Evolutionary conservation across 495 filamentous ascomycete species (phyloP).

Genomic region (Neurospora pannonica): DNA sequence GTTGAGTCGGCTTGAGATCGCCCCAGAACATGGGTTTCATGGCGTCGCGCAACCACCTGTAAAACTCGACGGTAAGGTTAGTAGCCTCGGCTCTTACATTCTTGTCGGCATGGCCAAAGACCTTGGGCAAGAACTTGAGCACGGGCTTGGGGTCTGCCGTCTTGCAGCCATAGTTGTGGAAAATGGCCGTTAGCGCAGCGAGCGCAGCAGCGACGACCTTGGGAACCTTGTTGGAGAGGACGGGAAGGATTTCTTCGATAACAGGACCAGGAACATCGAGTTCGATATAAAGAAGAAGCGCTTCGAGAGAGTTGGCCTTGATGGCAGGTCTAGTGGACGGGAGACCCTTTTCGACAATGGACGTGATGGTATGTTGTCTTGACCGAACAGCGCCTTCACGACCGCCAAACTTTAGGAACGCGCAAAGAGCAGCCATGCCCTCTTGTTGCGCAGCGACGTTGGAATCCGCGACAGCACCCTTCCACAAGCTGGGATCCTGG

Average conservation of each 20-base stretch:
- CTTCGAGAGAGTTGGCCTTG: constrained; percentile 80
- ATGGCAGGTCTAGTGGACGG: constrained; percentile 76
- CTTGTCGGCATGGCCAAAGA: constrained; percentile 95
- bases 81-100: constrained; percentile 95
- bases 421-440: constrained; percentile 74
- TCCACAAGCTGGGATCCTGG: constrained; percentile 80
- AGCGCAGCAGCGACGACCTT: constrained; percentile 87
- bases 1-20: constrained; percentile 91
- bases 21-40: constrained; percentile 98
- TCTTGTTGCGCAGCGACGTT: constrained; percentile 97
- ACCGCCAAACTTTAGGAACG: constrained; percentile 84
- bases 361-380: constrained; percentile 58
- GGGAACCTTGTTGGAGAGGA: constrained; percentile 81
- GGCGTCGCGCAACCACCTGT: constrained; percentile 92
- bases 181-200: constrained; percentile 69
- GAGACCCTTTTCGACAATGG: constrained; percentile 88
- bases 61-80: constrained; percentile 85
- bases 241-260: constrained; percentile 82
- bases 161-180: constrained; percentile 89
- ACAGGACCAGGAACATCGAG: constrained; percentile 77
- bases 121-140: constrained; percentile 83
- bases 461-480: constrained; percentile 84
- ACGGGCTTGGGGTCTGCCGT: constrained; percentile 92
- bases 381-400: constrained; percentile 71
- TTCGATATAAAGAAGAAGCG: constrained; percentile 80